These are phyloP conservation scores for Choanephora cucurbitarum DNA, from an alignment of 371 early-diverging fungal genomes.

Conservation along the genomic window DNA sequence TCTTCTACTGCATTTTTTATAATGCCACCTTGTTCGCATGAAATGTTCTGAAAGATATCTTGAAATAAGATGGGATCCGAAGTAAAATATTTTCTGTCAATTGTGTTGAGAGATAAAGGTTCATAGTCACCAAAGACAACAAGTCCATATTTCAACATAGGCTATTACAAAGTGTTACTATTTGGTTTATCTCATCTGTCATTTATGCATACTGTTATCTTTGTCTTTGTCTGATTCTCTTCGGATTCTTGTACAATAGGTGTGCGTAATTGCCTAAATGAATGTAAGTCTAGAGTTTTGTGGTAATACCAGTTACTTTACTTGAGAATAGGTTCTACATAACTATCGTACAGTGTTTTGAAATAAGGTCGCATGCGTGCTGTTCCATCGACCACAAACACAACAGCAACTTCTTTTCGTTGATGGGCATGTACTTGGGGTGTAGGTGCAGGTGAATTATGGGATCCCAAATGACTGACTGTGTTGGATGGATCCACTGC, in stretches of 20 bases:
- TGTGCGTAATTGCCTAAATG: slow-evolving; percentile 53
- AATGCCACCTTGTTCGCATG: slow-evolving; percentile 61
- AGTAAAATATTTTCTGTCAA: slow-evolving; percentile 60
- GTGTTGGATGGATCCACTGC: slow-evolving; percentile 2
- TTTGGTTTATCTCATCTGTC: not conserved
- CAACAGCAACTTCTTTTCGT: slow-evolving; percentile 58
- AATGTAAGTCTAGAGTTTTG: no score
- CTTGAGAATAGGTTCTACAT: slow-evolving; percentile 63
- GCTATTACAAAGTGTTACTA: slow-evolving; percentile 31
- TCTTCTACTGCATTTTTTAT: slow-evolving; percentile 63
- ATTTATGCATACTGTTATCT: slow-evolving; percentile 48
- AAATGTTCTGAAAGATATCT: slow-evolving; percentile 51
- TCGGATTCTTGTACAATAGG: slow-evolving; percentile 56
- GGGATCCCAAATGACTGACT: slow-evolving; percentile 34
- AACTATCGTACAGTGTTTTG: slow-evolving; percentile 49
- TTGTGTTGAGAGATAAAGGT: slow-evolving; percentile 53
- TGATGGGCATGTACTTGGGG: slow-evolving; percentile 59
- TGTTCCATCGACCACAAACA: slow-evolving; percentile 63
- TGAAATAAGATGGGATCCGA: slow-evolving; percentile 55
- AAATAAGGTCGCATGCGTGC: slow-evolving; percentile 60
- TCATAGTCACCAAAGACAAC: slow-evolving; percentile 71
- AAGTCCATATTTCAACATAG: slow-evolving; percentile 62
- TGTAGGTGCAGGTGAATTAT: slow-evolving; percentile 57
- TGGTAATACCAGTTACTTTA: slow-evolving; percentile 27
- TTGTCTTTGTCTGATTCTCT: slow-evolving; percentile 55